Evolutionary conservation across 2,329 filamentous ascomycete species (phyloP), one percentile per base, ranked within the genome.

Genomic region (Neofusicoccum sp.): DNA sequence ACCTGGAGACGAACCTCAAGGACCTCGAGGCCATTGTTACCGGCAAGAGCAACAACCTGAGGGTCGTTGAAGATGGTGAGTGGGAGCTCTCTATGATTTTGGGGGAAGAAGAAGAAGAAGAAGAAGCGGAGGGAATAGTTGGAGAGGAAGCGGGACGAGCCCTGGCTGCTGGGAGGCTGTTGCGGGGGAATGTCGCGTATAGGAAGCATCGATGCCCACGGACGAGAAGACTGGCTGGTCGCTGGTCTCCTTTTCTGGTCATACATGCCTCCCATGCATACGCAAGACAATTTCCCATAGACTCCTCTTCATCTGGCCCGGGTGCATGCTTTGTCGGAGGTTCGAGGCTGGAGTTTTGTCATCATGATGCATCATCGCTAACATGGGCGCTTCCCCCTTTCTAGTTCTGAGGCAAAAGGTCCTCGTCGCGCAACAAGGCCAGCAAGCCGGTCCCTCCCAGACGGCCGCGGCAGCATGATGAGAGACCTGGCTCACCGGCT

Each of bases 1-100:
- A 87, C 65, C 67, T 91, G 62, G 83, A 81, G 33, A 77, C 78
- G 60, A 90, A 88, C 69, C 74, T 90, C 67, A 84, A 83, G 67
- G 86, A 89, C 62, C 70, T 91, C 66, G 88, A 90, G 74, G 83
- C 82, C 66, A 86, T 89, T 61, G 82, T 90, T 51, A 82, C 86
- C 67, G 80, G 80, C 36, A 99, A 99, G 80, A 91, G 89, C 60
- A 86, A 88, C 66, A 97, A 95, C 72, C 78, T 96, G 64, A 86
- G 90, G 61, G 82, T 95, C 38, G 88, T 98, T 24, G 95, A 99
- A 79, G 93, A 98, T 79, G 90, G 58, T 60, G 38, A 44, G 58
- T 45, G 47, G 28, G 16, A 16, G 11, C 12, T 20, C 8, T 28
- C 8, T 36, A 11, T 11, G 33, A n/a, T n/a, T 47, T 45, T 33